Evolutionary conservation across 164 flowering plant species (phyloP), one percentile per base, ranked within the genome.

Genomic region (Vitis rupestris): DNA sequence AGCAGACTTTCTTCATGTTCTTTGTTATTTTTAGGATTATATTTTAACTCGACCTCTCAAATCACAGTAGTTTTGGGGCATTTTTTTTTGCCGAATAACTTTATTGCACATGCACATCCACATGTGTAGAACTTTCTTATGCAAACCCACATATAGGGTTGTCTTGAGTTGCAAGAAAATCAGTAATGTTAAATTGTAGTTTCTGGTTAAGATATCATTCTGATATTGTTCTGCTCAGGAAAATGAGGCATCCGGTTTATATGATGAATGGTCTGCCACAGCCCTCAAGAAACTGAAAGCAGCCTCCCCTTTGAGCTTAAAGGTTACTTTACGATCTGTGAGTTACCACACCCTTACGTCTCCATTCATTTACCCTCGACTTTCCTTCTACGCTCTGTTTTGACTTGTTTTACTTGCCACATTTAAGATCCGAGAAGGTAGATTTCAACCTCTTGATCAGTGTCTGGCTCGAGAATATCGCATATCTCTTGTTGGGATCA

Each of bases 271-370:
- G 96, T 82, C 79, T 71, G 70, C 74, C 60, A 67, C 67, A 64
- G 70, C 81, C 44, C 86, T 93, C 49, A 81, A 65, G 59, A 88
- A 84, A 78, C 79, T 93, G 16, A 86, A 83, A 68, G 96, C 85
- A 77, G 92, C 94, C 52, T 91, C 98, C 11, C 98, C 97, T 1
- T 72, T 93, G 80, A 91, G 96, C 82, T 80, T 90, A 67, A 93
- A 91, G 79, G 85, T 93, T 71, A 73, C 91, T 31, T 72, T 93
- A 59, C 86, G 71, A 86, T 93, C 97, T 37, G 98, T 90, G 71
- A 86, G 98, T 85, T 30, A 9, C 51, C 29, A 4, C 16, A 17
- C 65, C 50, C 47, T 67, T 7, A 3, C 29, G 31, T 53, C 65
- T 49, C 44, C 16, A 51, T 44, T 6, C 8, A 14, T 63, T 17